Evolutionary conservation across 306 rosid species (phyloP), one percentile per base, ranked within the genome.

Genomic region (Citrullus colocynthis): DNA sequence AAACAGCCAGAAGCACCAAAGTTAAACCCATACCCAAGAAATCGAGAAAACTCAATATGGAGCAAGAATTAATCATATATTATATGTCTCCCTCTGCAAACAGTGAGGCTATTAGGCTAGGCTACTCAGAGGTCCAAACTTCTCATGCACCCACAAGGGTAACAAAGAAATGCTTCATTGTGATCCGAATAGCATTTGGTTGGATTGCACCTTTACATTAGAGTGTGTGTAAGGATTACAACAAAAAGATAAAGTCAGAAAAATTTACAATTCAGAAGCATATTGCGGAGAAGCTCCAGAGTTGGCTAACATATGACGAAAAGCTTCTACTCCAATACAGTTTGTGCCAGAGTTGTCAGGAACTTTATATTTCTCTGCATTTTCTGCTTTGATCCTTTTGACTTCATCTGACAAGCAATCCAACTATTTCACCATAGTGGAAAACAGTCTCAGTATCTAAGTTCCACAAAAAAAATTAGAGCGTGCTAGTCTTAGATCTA

Each of bases 211-310:
- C 67, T 8, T 62, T 15, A 32, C 66, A 62, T 32, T 15, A 4
- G 15, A 45, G 30, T 32, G 36, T 32, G 42, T 3, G 20, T 10
- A n/a, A 64, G 57, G 17, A 12, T 62, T 73, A 82, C 77, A 81
- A 78, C 82, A 56, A 80, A 56, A 79, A 56, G 62, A 74, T 28
- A 81, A 80, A 81, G 63, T 21, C 48, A 52, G 76, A 70, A 89
- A 74, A 75, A 89, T 5, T 83, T 88, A 90, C 98, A 89, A 88
- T 83, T 89, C 86, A 20, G 97, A 88, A 85, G 86, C 89, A 90
- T 85, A 84, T 80, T 81, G 82, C 18, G 76, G 30, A 73, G 93
- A 89, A 78, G 92, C 92, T 85, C 96, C 98, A 28, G 82, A 86
- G 24, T 80, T 81, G 64, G 76, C 80, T 88, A 94, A 84, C 82